These are phyloP conservation scores for Thielaviopsis punctulata DNA, from an alignment of 2,329 filamentous ascomycete species.

Conservation along the genomic window DNA sequence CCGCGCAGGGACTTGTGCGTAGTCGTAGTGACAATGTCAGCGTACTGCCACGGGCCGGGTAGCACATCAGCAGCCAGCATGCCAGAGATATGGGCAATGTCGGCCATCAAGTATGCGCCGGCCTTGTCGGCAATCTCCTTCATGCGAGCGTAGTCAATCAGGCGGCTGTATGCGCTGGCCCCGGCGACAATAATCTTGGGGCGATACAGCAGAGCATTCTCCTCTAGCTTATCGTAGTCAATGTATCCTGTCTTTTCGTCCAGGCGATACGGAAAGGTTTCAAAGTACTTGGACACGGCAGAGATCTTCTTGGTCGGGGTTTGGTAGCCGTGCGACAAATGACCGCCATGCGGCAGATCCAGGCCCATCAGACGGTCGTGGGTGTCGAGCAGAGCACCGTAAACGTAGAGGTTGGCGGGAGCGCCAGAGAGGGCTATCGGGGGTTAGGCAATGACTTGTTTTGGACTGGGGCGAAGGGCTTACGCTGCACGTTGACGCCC, in stretches of 20 bases:
- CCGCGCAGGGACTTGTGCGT: slow-evolving; percentile 96
- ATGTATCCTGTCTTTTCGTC: slow-evolving; percentile 84
- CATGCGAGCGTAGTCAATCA: slow-evolving; percentile 91
- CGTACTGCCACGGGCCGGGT: slow-evolving; percentile 72
- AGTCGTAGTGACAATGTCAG: slow-evolving; percentile 93
- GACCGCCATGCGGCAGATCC: slow-evolving; percentile 88
- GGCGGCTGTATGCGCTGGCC: slow-evolving; percentile 85
- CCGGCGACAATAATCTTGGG: slow-evolving; percentile 93
- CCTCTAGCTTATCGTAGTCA: slow-evolving; percentile 83
- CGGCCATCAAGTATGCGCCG: slow-evolving; percentile 80
- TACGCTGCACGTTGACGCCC: slow-evolving; percentile 92
- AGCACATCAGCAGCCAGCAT: slow-evolving; percentile 83
- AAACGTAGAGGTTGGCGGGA: slow-evolving; percentile 73
- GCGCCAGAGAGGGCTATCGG: slow-evolving; percentile 56
- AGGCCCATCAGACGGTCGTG: slow-evolving; percentile 96
- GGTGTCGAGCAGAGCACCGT: slow-evolving; percentile 79
- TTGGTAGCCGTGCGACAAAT: slow-evolving; percentile 94
- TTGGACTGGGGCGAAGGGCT: slow-evolving; percentile 17
- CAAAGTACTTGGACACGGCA: slow-evolving; percentile 97
- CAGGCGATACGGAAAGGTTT: slow-evolving; percentile 87
- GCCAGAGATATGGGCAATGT: slow-evolving; percentile 96
- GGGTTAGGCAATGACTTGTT: slow-evolving; percentile 11
- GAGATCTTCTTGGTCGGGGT: slow-evolving; percentile 90
- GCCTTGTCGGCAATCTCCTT: slow-evolving; percentile 80
- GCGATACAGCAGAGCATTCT: slow-evolving; percentile 73